Evolutionary conservation across 2,329 filamentous ascomycete genomes (phyloP).

Genomic region (Fusarium ramigenum): DNA sequence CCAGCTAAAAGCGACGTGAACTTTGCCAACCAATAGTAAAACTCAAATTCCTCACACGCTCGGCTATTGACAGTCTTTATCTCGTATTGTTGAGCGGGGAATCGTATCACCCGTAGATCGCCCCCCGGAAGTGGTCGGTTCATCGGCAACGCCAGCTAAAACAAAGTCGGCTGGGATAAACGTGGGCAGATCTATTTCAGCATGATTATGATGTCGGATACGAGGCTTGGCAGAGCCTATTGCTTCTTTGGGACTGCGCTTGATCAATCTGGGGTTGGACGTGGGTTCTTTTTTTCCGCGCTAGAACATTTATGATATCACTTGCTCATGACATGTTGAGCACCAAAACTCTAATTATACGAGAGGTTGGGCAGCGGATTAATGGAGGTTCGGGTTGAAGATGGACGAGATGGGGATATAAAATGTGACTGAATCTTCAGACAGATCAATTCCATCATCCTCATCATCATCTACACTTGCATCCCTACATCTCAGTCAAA

Average conservation of each 20-base stretch:
- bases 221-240: neutral
- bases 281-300: neutral
- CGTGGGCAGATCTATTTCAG: neutral
- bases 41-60: fast-evolving
- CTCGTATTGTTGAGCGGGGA: neutral
- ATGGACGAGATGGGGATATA: neutral
- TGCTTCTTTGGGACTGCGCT: neutral
- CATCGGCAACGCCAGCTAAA: neutral
- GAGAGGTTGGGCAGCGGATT: neutral
- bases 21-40: neutral
- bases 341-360: neutral
- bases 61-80: too few relatives aligned
- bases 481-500: neutral
- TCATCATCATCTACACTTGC: neutral
- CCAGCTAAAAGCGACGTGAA: neutral
- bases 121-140: neutral
- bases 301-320: neutral
- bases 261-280: neutral
- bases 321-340: neutral
- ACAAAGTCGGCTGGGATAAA: neutral
- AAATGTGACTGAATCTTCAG: too few relatives aligned
- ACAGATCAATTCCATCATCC: neutral
- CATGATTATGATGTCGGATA: neutral
- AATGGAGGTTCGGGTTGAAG: fast-evolving
- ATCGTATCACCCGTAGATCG: neutral